These are phyloP conservation scores for Aureobasidium musti DNA, from an alignment of 2,329 filamentous ascomycete genomes.

Conservation along the genomic window DNA sequence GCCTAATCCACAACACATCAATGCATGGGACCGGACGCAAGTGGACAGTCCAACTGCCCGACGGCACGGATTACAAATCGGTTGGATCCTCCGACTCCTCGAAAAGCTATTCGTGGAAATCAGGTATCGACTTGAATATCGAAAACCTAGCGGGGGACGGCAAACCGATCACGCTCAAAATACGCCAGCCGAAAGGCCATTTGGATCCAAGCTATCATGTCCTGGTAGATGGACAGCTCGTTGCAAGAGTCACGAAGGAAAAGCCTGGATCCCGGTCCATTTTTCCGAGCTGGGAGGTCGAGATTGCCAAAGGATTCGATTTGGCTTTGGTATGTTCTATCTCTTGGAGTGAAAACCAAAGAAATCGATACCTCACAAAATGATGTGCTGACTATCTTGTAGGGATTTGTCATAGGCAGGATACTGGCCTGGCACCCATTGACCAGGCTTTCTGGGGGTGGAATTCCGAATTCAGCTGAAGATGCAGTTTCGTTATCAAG, in stretches of 20 bases:
- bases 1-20: background rate
- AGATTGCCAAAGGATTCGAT: slow-evolving; percentile 4
- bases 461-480: too few relatives aligned
- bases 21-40: background rate
- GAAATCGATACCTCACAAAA: background rate
- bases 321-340: background rate
- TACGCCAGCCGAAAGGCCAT: background rate
- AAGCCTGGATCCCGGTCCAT: background rate
- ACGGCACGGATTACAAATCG: background rate
- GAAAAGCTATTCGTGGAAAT: background rate
- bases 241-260: background rate
- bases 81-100: background rate
- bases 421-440: background rate
- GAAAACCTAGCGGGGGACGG: background rate
- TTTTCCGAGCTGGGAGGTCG: background rate
- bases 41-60: background rate
- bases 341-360: background rate
- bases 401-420: background rate
- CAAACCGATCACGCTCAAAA: background rate
- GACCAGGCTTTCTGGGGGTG: too few relatives aligned
- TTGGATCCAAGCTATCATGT: background rate
- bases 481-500: too few relatives aligned
- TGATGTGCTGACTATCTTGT: background rate
- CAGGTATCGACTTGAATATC: background rate
- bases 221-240: background rate